A percentile compares a stretch with the other conserved stretches of the same genome.
These are phyloP conservation scores for Hypoxylon fragiforme DNA, from an alignment of 495 filamentous ascomycete genomes.

Conservation along the genomic window DNA sequence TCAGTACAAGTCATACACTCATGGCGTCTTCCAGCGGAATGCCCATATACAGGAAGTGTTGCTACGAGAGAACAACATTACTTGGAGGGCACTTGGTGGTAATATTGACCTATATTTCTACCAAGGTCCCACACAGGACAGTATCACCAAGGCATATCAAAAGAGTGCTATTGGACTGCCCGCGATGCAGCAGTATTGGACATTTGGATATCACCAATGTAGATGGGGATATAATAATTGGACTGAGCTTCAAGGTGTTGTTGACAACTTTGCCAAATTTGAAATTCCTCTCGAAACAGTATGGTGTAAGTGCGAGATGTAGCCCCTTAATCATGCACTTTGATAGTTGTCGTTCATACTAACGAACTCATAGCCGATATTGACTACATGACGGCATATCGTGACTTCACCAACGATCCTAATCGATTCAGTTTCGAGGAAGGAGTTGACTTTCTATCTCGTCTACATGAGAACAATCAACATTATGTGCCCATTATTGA, in stretches of 20 bases:
- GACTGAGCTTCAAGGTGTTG: constrained; percentile 72
- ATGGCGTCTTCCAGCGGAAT: constrained; percentile 83
- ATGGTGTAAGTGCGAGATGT: constrained; percentile 54
- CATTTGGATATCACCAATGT: constrained; percentile 84
- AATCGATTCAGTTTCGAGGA: constrained; percentile 65
- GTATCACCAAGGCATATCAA: constrained; percentile 73
- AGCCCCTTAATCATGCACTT: not conserved
- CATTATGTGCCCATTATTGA: constrained; percentile 88
- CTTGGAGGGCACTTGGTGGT: constrained; percentile 80
- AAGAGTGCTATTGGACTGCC: constrained; percentile 69
- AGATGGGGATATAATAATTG: constrained; percentile 81
- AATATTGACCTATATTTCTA: constrained; percentile 84
- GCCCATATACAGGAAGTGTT: constrained; percentile 78
- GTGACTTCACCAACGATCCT: constrained; percentile 76
- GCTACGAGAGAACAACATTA: constrained; percentile 65
- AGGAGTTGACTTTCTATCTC: constrained; percentile 65
- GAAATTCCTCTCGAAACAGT: constrained; percentile 81
- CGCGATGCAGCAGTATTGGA: constrained; percentile 88
- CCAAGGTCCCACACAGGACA: constrained; percentile 68
- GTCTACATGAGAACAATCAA: constrained; percentile 67
- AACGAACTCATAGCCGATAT: constrained; percentile 77
- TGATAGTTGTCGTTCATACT: constrained; percentile 2
- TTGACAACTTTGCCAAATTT: constrained; percentile 71
- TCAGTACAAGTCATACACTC: constrained; percentile 67
- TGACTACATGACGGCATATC: constrained; percentile 72